Evolutionary conservation across 1,139 yeast species (phyloP).

Genomic region (Pneumocystis murina): DNA sequence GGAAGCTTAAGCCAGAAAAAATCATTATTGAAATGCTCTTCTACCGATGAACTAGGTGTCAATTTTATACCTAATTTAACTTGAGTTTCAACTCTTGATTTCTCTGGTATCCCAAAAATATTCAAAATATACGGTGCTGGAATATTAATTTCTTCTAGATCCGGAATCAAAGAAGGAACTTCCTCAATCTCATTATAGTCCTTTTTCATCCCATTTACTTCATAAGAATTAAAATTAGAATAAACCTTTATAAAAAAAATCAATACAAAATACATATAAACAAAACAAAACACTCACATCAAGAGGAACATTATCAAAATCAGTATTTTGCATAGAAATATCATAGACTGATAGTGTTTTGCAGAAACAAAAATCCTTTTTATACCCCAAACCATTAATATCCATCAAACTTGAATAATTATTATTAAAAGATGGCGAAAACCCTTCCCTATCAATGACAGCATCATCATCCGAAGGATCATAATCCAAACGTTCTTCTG

Average conservation of each 20-base stretch:
- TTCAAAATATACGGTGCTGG: slow-evolving; percentile 31
- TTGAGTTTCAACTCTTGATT: slow-evolving; percentile 89
- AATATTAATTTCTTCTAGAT: background rate
- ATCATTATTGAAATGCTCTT: slow-evolving; percentile 23
- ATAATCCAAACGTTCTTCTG: background rate
- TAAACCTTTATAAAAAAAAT: background rate
- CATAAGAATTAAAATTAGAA: background rate
- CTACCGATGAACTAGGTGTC: slow-evolving; percentile 42
- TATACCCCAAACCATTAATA: background rate
- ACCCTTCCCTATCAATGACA: background rate
- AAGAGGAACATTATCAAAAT: too few species aligned
- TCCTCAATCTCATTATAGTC: background rate
- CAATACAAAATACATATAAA: background rate
- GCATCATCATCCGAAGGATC: background rate
- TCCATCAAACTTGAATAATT: background rate
- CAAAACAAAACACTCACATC: background rate
- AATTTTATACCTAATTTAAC: slow-evolving; percentile 57
- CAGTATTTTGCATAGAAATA: background rate
- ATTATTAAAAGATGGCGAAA: background rate
- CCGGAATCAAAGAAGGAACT: too few species aligned
- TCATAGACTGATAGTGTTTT: background rate
- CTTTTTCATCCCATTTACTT: background rate
- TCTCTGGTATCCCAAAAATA: slow-evolving; percentile 48
- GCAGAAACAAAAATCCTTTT: background rate
- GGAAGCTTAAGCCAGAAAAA: slow-evolving; percentile 51